Conservation (phyloP, 805 yeast genomes). For the Monosporozyma siamensis region DNA sequence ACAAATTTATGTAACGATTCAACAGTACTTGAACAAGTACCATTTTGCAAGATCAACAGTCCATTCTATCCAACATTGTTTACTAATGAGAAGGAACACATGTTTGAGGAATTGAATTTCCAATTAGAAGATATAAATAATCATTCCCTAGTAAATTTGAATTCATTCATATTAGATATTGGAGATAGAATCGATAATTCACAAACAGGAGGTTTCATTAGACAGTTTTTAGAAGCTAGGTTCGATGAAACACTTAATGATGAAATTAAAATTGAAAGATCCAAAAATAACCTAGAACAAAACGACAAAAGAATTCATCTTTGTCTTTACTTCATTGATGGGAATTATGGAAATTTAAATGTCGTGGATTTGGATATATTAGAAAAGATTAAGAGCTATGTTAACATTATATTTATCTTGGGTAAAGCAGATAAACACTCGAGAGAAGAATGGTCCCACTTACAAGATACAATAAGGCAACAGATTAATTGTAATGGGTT, state of each 20-base stretch:
- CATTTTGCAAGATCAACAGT: conserved; percentile 2
- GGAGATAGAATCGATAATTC: conserved; percentile 45
- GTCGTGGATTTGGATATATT: conserved; percentile 56
- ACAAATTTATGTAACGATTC: conserved; percentile 48
- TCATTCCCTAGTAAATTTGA: conserved; percentile 26
- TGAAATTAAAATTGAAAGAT: conserved; percentile 65
- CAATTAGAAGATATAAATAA: neutral
- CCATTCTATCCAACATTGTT: neutral
- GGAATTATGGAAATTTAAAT: conserved; percentile 33
- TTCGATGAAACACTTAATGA: conserved; percentile 65
- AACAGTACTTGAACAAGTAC: conserved; percentile 6
- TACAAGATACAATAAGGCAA: conserved; percentile 44
- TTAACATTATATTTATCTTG: conserved; percentile 76
- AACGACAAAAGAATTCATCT: conserved; percentile 73
- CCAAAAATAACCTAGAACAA: conserved; percentile 32
- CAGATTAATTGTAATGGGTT: conserved; percentile 53
- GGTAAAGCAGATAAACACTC: conserved; percentile 76
- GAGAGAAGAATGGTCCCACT: conserved; percentile 44
- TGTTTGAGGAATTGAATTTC: neutral
- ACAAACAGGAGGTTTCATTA: conserved; percentile 39
- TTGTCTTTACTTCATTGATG: conserved; percentile 65
- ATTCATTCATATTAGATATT: conserved; percentile 42
- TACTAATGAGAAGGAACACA: neutral
- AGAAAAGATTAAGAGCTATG: conserved; percentile 57
- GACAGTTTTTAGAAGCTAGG: conserved; percentile 56